phyloP scores from a whole-genome alignment of 257 asterid species.

The Nicotiana attenuata region DNA sequence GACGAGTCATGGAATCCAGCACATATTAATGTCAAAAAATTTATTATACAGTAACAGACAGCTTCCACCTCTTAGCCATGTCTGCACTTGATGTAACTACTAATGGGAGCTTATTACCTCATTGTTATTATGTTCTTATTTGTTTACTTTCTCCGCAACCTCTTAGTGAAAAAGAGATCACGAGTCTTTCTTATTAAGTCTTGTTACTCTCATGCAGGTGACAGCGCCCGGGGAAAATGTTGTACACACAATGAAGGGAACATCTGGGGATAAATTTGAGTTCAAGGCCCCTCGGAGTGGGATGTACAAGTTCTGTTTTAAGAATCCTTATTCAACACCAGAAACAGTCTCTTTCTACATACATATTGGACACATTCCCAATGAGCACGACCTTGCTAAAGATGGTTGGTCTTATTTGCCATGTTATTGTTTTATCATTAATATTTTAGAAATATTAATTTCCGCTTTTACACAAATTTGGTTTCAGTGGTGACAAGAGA shows the following conservation, averaged over 20 bases:
- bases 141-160: not conserved
- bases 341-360: conserved; percentile 84
- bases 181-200: not conserved
- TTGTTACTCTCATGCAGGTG: conserved; percentile 45
- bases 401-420: conserved; percentile 54
- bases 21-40: not conserved
- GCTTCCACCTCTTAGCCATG: not conserved
- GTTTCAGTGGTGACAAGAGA: not conserved
- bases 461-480: not conserved
- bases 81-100: not conserved
- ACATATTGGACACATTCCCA: conserved; percentile 82
- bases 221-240: conserved; percentile 50
- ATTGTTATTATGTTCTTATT: not conserved
- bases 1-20: not conserved
- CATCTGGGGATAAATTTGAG: conserved; percentile 77
- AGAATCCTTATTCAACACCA: conserved; percentile 59
- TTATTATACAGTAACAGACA: not conserved
- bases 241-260: conserved; percentile 52
- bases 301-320: conserved; percentile 91
- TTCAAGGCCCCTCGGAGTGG: conserved; percentile 71
- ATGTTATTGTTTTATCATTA: not conserved
- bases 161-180: not conserved
- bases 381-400: conserved; percentile 66
- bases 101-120: not conserved
- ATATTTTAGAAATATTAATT: not conserved